Evolutionary conservation across 1,284 basidiomycete genomes (phyloP), one percentile per base, ranked within the genome.

Genomic region (Trametes versicolor): DNA sequence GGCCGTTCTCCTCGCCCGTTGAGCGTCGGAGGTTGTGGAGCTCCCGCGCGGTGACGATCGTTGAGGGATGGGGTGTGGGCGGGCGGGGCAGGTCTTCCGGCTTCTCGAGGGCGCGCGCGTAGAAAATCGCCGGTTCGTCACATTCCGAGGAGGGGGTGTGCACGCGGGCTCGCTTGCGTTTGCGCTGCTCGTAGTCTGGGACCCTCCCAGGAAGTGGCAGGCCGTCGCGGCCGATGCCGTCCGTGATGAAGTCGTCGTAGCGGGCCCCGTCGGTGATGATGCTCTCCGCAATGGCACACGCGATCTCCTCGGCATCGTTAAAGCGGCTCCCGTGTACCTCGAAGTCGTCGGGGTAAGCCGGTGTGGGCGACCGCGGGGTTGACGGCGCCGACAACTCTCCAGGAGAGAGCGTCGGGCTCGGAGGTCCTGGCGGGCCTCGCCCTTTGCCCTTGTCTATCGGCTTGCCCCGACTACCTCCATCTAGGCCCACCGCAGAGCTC

Each of bases 381-480:
- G 41, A n/a, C 12, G 41, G 41, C 5, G 41, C 6, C 23, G n/a
- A 4, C 19, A 8, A 27, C 6, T 13, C 19, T 7, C 25, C 25
- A 8, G 47, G 47, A 23, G 47, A 25, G 17, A 21, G 47, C 25
- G 47, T 15, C 21, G 23, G 47, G 21, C 10, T 25, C 21, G 47
- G 47, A 9, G 47, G 47, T 13, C 47, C 47, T 25, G 47, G 47
- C 7, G 47, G 25, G 21, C 47, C 47, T 25, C 47, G 10, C 19
- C 47, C 47, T 27, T 49, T 49, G 10, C 47, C 47, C 15, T 49
- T 49, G 47, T 49, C 41, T 36, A n/a, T n/a, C n/a, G n/a, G n/a
- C n/a, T n/a, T n/a, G n/a, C n/a, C n/a, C n/a, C n/a, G n/a, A n/a
- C n/a, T n/a, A n/a, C n/a, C n/a, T n/a, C n/a, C n/a, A n/a, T n/a